Evolutionary conservation across 2,329 filamentous ascomycete genomes (phyloP), one percentile per base, ranked within the genome.

Genomic region (Cordyceps cateniannulata): DNA sequence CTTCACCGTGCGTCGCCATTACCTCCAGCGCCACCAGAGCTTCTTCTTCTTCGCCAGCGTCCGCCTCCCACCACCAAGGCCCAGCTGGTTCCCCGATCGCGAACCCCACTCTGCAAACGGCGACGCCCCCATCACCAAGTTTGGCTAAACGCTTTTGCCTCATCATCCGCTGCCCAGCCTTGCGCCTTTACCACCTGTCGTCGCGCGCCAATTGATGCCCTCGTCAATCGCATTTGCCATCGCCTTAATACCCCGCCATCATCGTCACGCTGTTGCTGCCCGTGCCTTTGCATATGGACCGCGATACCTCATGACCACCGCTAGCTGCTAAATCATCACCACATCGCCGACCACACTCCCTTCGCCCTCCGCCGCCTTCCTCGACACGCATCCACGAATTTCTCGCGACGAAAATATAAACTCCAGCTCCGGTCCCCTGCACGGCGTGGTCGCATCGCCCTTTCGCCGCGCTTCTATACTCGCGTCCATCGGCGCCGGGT

Each of bases 81-180:
- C n/a, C 18, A 10, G n/a, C 58, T 32, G 44, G n/a, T n/a, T n/a
- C n/a, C 54, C 25, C 45, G 32, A 27, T 32, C 44, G 9, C 54
- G 38, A 40, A 49, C 42, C 54, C 29, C 44, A 49, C 54, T 20
- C 54, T 24, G 12, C 54, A 57, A 48, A 40, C 54, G 48, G 53
- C 54, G 32, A 48, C 44, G 20, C 5, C 29, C 25, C 38, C 48
- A 47, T 25, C 44, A 48, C 54, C 16, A 57, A 38, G 18, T 14
- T 18, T n/a, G n/a, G 10, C 25, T 20, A n/a, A n/a, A 22, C 53
- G 42, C 25, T n/a, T 40, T 35, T 20, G 27, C 40, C 8, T 47
- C 27, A 29, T 47, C 27, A 29, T 45, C 27, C 6, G 12, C 53
- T 16, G 5, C 40, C 25, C 42, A 14, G 25, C n/a, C 38, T 14